Percentiles rank a stretch among this genome's conserved stretches.
phyloP scores from a whole-genome alignment of 345 rosid species.

The Corchorus capsularis region DNA sequence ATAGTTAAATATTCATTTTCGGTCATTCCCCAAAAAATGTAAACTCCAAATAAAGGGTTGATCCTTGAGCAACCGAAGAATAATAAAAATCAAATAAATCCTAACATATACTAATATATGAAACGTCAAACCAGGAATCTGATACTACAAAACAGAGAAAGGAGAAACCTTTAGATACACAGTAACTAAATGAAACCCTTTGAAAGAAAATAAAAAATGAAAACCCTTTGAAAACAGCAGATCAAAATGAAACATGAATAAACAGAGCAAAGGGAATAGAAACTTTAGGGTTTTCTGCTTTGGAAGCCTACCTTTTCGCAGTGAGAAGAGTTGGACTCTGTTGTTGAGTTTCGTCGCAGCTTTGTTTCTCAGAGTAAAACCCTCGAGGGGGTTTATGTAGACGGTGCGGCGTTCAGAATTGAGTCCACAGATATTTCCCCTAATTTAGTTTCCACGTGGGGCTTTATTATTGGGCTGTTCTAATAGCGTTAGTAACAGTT shows the following conservation, averaged over 20 bases:
- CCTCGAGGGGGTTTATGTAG: slow-evolving; percentile 19
- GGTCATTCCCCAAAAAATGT: neutral
- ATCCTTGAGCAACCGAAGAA: slow-evolving; percentile 2
- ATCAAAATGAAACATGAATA: neutral
- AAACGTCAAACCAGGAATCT: neutral
- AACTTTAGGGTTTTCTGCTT: neutral
- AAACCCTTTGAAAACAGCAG: neutral
- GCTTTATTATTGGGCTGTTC: neutral
- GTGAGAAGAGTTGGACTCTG: neutral
- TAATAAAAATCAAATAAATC: neutral
- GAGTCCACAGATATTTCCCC: neutral
- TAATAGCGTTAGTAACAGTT: neutral
- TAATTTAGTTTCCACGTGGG: neutral
- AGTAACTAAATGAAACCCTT: neutral
- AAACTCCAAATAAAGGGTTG: neutral
- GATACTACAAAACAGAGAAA: neutral
- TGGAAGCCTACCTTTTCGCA: neutral
- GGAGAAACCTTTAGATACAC: neutral
- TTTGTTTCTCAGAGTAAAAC: neutral
- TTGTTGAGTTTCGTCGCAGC: neutral
- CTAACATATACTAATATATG: neutral
- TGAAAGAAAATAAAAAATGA: neutral
- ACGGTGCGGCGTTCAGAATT: neutral
- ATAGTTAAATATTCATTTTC: neutral
- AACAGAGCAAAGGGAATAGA: neutral